Evolutionary conservation across 2,329 filamentous ascomycete species (phyloP), one percentile per base, ranked within the genome.

Genomic region (Acephala macrosclerotiorum): DNA sequence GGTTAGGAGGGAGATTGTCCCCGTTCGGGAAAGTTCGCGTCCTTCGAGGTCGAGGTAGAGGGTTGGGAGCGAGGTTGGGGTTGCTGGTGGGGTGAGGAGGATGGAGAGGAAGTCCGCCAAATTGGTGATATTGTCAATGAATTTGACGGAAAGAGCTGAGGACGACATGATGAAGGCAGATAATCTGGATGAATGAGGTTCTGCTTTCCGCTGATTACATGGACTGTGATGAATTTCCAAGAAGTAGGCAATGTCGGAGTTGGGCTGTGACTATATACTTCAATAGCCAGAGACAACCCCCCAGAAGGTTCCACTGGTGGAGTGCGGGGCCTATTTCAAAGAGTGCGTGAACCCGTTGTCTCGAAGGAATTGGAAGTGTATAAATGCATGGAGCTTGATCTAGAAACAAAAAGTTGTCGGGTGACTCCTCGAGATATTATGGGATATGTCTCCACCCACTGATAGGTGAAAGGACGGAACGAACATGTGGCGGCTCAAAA

Each of bases 1-100:
- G 14, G 77, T 73, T 4, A 84, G 47, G 26, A 83, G 77, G 0
- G 81, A 81, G n/a, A 56, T 9, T 1, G 25, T 33, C 4, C 51
- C 26, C 9, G 77, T 33, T 6, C 80, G 75, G n/a, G 66, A 72
- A 22, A 84, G 77, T 9, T 80, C 69, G 16, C 78, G 70, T 3
- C 81, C 81, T 72, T 84, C 81, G 51, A 56, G 51, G 22, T 56
- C 51, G 26, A 56, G 18, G 22, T 33, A 56, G 16, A 56, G 18
- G 12, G 47, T 26, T 26, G 47, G 47, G 11, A 16, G 47, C 3
- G 22, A 26, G 40, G 40, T 51, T 11, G 58, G 40, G 16, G 16
- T 42, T 6, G 16, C 6, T 18, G 40, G 14, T 42, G 12, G 40
- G 11, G 40, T 18, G 16, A 42, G 40, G 40, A 42, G 40, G 16